Base-by-base conservation (phyloP, 257 asterid genomes). In the Hygrophila difformis region DNA sequence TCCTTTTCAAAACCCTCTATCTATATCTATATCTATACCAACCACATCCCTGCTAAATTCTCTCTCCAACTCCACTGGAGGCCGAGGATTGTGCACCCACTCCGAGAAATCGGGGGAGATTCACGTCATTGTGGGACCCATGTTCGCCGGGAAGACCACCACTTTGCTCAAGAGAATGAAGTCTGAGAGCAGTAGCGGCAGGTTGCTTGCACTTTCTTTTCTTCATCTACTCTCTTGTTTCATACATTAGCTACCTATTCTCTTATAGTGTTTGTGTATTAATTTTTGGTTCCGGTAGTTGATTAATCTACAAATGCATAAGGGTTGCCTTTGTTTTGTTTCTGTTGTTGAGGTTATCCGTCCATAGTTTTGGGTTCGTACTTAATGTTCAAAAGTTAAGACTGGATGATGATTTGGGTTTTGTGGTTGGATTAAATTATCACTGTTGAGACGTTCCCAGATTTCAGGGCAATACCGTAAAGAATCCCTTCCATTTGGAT, bases 91-190 rank as follows among this genome's bases (percentile, higher is more conserved):
- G 42, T 63, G 58, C 55, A 31, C 64, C 39, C 71, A 56, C 34
- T 50, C 48, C 15, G 47, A 60, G 28, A 28, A 35, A 39, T 66
- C 86, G 1, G 99, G 99, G 37, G 93, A 91, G 72, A 72, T 91
- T 74, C 95, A 83, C 56, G 79, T 80, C 20, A 86, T 86, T 38
- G 82, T 91, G 69, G 99, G 99, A 3, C 95, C 99, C 70, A 91
- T 91, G 99, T 91, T 91, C 61, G 84, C 99, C 24, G 99, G 99
- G 5, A 91, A 91, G 64, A 86, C 94, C 37, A 82, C 99, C 64
- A 91, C 99, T 28, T 84, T 91, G 44, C 78, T 91, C 17, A 72
- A 65, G 69, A 79, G 94, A 63, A 82, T 80, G 65, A 80, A 82
- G 78, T 34, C 72, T 29, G 94, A 84, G 59, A 75, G 77, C 72